phyloP scores from a whole-genome alignment of 257 asterid genomes.

The Scutellaria barbata region DNA sequence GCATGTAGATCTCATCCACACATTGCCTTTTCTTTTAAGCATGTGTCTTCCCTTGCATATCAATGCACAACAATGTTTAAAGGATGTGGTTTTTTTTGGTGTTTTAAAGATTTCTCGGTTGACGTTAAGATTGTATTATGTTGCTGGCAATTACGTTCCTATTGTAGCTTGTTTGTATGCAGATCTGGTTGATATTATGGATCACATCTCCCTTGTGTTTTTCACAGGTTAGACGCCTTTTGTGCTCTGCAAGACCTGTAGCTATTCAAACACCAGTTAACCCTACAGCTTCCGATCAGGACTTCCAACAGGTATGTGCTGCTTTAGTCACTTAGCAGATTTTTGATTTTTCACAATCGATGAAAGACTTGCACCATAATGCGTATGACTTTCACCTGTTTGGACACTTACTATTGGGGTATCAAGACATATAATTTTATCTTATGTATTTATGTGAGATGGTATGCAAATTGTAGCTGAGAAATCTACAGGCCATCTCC shows the following conservation, averaged over 20 bases:
- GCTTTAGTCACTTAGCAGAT: slow-evolving; percentile 30
- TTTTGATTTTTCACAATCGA: slow-evolving; percentile 23
- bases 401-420: slow-evolving; percentile 9
- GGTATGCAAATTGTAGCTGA: slow-evolving; percentile 3
- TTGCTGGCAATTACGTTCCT: slow-evolving; percentile 8
- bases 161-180: slow-evolving; percentile 15
- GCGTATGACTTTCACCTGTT: slow-evolving; percentile 21
- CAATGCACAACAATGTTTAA: neutral
- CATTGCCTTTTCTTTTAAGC: slow-evolving; percentile 3
- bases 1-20: neutral
- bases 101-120: slow-evolving; percentile 13
- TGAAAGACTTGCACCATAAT: slow-evolving; percentile 19
- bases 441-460: slow-evolving; percentile 3
- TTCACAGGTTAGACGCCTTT: slow-evolving; percentile 80
- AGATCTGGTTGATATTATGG: slow-evolving; percentile 2
- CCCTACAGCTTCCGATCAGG: slow-evolving; percentile 96
- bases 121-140: slow-evolving; percentile 21
- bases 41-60: slow-evolving; percentile 13
- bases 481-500: neutral
- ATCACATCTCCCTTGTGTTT: slow-evolving; percentile 27
- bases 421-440: slow-evolving; percentile 14
- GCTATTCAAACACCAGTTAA: slow-evolving; percentile 87
- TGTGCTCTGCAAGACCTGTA: slow-evolving; percentile 92
- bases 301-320: slow-evolving; percentile 86
- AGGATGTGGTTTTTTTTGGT: neutral